A percentile compares a stretch with the other conserved stretches of the same genome.
Evolutionary conservation across 2,329 filamentous ascomycete species (phyloP).

Genomic region (Penicillium sp.): DNA sequence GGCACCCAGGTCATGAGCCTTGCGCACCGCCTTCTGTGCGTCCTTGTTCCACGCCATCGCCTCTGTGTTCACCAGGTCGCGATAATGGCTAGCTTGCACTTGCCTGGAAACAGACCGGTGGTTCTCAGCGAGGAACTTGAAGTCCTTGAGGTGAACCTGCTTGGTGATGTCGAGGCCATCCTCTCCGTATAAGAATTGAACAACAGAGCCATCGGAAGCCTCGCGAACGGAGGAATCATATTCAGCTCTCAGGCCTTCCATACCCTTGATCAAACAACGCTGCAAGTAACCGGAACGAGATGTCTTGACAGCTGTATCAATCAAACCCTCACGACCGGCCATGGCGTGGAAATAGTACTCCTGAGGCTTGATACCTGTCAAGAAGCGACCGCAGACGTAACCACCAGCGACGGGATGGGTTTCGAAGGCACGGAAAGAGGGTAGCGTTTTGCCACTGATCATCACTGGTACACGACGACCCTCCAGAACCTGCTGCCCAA

Average conservation of each 20-base stretch:
- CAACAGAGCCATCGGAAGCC: constrained; percentile 78
- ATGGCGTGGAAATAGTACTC: constrained; percentile 99
- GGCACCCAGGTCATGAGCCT: constrained; percentile 65
- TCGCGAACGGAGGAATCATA: constrained; percentile 96
- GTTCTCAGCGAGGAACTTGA: constrained; percentile 87
- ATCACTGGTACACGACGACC: constrained; percentile 92
- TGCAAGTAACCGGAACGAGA: constrained; percentile 96
- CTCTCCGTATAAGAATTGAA: constrained; percentile 96
- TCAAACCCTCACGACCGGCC: constrained; percentile 96
- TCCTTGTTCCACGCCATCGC: constrained; percentile 62
- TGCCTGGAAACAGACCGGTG: constrained; percentile 76
- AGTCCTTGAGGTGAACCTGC: constrained; percentile 86
- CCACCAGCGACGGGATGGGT: constrained; percentile 86
- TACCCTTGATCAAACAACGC: constrained; percentile 95
- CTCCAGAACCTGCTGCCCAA: constrained; percentile 95
- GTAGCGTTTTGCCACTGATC: constrained; percentile 95
- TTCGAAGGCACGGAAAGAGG: constrained; percentile 91
- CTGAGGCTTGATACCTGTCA: constrained; percentile 94
- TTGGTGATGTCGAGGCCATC: constrained; percentile 94
- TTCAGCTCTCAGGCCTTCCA: constrained; percentile 89
- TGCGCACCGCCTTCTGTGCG: constrained; percentile 77
- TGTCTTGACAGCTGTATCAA: constrained; percentile 98
- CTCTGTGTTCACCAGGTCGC: constrained; percentile 66
- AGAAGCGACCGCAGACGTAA: constrained; percentile 93
- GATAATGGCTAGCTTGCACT: constrained; percentile 64